Base-by-base conservation (phyloP, 495 filamentous ascomycete genomes). In the Podospora comata region DNA sequence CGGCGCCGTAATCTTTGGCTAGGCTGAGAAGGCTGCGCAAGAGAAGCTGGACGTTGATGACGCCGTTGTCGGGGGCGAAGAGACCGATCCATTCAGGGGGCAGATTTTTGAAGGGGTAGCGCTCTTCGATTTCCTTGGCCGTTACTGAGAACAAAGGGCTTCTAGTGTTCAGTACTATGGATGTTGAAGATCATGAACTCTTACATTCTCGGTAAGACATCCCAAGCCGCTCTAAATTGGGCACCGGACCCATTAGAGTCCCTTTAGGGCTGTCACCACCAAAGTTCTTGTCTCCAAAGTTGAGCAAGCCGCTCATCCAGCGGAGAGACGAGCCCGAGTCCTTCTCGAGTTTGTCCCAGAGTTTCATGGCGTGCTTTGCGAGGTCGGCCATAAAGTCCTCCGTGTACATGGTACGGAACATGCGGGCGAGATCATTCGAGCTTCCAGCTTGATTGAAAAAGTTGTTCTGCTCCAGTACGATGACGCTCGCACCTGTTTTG, bases 371-470 rank as follows among this genome's bases (percentile, higher is more conserved):
- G 5, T 58, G 44, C 54, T 72, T 55, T 53, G 71, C 71, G 32
- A 70, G 58, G 39, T 68, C 68, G 26, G 71, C 71, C 68, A 72
- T 72, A 19, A 55, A 72, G 27, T 67, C 59, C 64, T 72, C 71
- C 34, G 71, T 72, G 30, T 72, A 72, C 68, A 72, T 72, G 57
- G 70, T 72, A 9, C 70, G 68, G 44, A 58, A 70, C 70, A 72
- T 72, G 59, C 70, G 64, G 28, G 58, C 68, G 2, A 72, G 68
- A 65, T 72, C 68, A 3, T 34, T 27, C 39, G 71, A 71, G 54
- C 71, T 70, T 5, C 69, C 69, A 30, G 65, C 66, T 28, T 67
- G 39, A 61, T 71, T 71, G 44, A 68, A 71, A n/a, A 27, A 61
- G 64, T 67, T 55, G 32, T 53, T 27, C n/a, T 61, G 69, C 27